Evolutionary conservation across 2,329 filamentous ascomycete species (phyloP).

Genomic region (Rhytidhysteron rufulum): DNA sequence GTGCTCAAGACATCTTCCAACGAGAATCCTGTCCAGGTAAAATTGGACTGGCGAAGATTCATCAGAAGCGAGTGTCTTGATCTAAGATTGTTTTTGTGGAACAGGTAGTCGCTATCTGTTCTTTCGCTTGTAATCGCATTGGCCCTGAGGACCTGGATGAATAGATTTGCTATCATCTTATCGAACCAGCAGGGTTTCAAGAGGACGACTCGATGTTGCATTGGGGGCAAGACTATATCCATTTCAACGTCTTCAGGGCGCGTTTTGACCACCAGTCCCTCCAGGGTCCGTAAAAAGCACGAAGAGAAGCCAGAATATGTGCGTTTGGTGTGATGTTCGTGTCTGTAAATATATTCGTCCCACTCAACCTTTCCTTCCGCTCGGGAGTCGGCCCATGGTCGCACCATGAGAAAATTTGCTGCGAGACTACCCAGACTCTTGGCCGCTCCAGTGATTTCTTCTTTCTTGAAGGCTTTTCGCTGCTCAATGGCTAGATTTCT

Average conservation of each 20-base stretch:
- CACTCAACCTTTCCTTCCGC: conserved; percentile 64
- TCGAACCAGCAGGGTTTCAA: conserved; percentile 83
- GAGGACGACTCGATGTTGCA: conserved; percentile 68
- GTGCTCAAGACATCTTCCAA: conserved; percentile 59
- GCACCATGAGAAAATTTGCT: conserved; percentile 67
- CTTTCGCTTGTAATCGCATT: conserved; percentile 88
- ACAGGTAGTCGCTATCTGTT: conserved; percentile 81
- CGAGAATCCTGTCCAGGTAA: conserved; percentile 79
- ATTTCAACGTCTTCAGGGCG: conserved; percentile 64
- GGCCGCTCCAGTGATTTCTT: conserved; percentile 42
- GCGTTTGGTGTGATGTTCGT: conserved; percentile 46
- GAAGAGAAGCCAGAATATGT: conserved; percentile 54
- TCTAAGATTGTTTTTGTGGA: conserved; percentile 70
- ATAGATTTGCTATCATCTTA: conserved; percentile 76
- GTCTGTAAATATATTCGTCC: conserved; percentile 63
- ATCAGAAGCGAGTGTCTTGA: conserved; percentile 65
- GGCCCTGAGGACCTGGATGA: conserved; percentile 76
- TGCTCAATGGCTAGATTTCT: conserved; percentile 35
- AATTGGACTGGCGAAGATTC: conserved; percentile 79
- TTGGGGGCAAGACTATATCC: conserved; percentile 63
- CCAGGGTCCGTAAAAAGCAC: conserved; percentile 66
- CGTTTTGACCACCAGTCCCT: conserved; percentile 79
- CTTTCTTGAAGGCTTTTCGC: conserved; percentile 36
- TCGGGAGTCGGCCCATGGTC: conserved; percentile 70
- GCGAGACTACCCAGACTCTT: conserved; percentile 63